A percentile compares a stretch with the other conserved stretches of the same genome.
Conservation (phyloP, 129 eudicot genomes). For the Helianthus annuus region DNA sequence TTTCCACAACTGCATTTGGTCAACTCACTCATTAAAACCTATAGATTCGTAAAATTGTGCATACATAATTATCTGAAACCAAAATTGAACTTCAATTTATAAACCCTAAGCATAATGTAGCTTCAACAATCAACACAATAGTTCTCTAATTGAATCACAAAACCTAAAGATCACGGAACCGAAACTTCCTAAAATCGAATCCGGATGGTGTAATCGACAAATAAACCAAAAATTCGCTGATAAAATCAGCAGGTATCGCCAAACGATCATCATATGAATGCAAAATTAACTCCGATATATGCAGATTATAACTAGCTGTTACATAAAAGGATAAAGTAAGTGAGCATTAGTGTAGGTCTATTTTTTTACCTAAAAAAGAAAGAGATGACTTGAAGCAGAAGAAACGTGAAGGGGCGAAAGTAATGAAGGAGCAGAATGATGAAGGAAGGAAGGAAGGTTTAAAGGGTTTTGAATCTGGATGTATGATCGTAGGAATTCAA, state of each 20-base stretch:
- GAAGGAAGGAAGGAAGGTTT: constrained; percentile 17
- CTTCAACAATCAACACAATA: constrained; percentile 12
- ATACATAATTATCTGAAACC: background rate
- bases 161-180: background rate
- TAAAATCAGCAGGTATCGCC: background rate
- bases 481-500: constrained; percentile 18
- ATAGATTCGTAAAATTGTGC: background rate
- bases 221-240: background rate
- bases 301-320: constrained; percentile 1
- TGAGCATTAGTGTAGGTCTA: background rate
- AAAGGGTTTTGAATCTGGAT: constrained; percentile 8
- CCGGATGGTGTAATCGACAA: background rate
- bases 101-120: constrained; percentile 36
- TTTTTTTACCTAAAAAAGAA: constrained; percentile 17
- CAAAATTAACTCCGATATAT: background rate
- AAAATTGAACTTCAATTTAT: constrained; percentile 13
- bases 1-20: constrained; percentile 13
- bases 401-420: constrained; percentile 7
- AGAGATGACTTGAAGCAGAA: constrained; percentile 17
- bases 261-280: constrained; percentile 4
- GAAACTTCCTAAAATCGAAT: background rate
- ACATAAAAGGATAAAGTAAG: background rate
- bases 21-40: constrained; percentile 19
- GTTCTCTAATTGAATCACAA: constrained; percentile 5
- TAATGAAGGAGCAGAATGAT: constrained; percentile 5